A percentile compares a stretch with the other conserved stretches of the same genome.
These are phyloP conservation scores for Colletotrichum incanum DNA, from an alignment of 2,329 filamentous ascomycete species.

Conservation along the genomic window DNA sequence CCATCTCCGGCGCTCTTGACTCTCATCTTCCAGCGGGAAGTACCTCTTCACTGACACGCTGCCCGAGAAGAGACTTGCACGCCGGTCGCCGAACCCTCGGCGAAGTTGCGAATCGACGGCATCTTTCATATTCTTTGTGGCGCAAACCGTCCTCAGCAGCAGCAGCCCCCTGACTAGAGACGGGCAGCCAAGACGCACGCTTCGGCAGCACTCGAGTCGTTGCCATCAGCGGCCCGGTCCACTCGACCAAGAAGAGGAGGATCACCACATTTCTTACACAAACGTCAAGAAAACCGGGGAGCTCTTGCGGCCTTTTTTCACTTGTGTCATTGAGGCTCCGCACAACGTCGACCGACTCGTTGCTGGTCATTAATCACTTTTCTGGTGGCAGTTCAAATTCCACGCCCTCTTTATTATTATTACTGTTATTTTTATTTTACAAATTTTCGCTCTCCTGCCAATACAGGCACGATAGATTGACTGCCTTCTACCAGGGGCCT, in stretches of 20 bases:
- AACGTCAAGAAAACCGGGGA: constrained; percentile 6
- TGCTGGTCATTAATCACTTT: neutral
- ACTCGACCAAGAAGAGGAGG: constrained; percentile 12
- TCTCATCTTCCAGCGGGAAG: constrained; percentile 13
- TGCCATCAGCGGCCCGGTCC: constrained; percentile 37
- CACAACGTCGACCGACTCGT: constrained; percentile 12
- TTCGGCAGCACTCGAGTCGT: constrained; percentile 16
- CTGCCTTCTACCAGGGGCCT: constrained; percentile 29
- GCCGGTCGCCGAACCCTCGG: neutral
- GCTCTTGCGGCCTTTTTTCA: neutral
- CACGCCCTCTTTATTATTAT: constrained; percentile 1
- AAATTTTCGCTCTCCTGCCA: constrained; percentile 2
- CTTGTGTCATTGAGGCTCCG: constrained; percentile 8
- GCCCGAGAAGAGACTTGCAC: neutral
- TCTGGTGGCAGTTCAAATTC: neutral
- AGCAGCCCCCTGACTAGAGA: constrained; percentile 17
- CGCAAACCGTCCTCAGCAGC: constrained; percentile 1
- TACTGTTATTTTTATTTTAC: neutral
- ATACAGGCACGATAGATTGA: constrained; percentile 2
- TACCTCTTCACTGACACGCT: constrained; percentile 11
- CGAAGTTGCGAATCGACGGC: constrained; percentile 1
- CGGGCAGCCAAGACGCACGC: constrained; percentile 1
- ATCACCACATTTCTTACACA: constrained; percentile 10
- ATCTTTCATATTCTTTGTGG: neutral
- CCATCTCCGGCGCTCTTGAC: constrained; percentile 26